A percentile compares a stretch with the other conserved stretches of the same genome.
phyloP scores from a whole-genome alignment of 345 rosid genomes.

The Eucalyptus marginata region DNA sequence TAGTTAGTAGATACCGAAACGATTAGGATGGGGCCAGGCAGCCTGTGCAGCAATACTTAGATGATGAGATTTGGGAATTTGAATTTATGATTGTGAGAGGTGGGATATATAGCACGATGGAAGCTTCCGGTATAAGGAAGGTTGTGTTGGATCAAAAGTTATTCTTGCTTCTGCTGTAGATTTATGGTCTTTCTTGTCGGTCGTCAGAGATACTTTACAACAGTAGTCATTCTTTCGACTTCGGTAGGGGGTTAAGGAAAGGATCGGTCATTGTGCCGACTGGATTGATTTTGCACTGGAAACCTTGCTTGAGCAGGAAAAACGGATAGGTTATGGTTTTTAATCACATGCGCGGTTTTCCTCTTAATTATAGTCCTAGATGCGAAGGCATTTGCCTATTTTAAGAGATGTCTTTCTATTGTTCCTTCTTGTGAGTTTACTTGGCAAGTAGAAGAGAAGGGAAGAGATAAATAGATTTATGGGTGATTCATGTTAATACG shows the following conservation, averaged over 20 bases:
- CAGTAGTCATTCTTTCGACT: not conserved
- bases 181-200: not conserved
- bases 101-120: not conserved
- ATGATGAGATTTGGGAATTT: not conserved
- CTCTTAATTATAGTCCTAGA: not conserved
- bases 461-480: not conserved
- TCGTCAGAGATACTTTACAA: not conserved
- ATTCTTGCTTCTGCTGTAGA: not conserved
- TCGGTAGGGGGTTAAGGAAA: not conserved
- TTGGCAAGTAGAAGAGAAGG: not conserved
- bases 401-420: not conserved
- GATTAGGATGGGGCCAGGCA: not conserved
- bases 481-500: not conserved
- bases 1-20: not conserved
- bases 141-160: not conserved
- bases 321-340: not conserved
- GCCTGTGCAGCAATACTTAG: not conserved
- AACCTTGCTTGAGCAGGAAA: not conserved
- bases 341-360: not conserved
- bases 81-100: not conserved
- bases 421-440: not conserved
- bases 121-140: not conserved
- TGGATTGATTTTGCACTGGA: not conserved
- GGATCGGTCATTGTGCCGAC: not conserved
- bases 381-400: not conserved